Conservation (phyloP, 1,284 basidiomycete genomes). For the Trichosporon inkin region DNA sequence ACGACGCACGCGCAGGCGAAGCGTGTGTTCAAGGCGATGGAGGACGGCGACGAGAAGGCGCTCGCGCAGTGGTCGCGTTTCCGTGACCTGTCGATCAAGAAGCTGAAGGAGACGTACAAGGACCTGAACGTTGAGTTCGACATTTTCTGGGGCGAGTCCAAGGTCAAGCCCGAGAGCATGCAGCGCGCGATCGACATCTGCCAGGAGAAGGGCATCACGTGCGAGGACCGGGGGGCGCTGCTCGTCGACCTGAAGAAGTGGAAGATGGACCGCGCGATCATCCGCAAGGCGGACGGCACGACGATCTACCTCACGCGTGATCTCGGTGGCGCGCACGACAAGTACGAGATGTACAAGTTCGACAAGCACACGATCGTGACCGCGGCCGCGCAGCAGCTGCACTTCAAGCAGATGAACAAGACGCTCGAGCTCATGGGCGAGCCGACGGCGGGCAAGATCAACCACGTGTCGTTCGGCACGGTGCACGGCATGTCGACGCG, state of each 20-base stretch:
- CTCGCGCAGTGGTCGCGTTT: slow-evolving; percentile 87
- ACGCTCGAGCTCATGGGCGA: slow-evolving; percentile 86
- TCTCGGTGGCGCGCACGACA: slow-evolving; percentile 88
- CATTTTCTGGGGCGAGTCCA: slow-evolving; percentile 88
- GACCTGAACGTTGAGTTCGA: slow-evolving; percentile 90
- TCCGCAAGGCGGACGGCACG: slow-evolving; percentile 91
- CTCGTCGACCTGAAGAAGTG: slow-evolving; percentile 78
- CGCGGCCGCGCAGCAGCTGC: slow-evolving; percentile 89
- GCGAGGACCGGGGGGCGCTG: slow-evolving; percentile 66
- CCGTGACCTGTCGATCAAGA: slow-evolving; percentile 85
- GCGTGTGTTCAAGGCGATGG: slow-evolving; percentile 92
- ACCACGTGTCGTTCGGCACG: slow-evolving; percentile 88
- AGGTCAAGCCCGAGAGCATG: slow-evolving; percentile 76
- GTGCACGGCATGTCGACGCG: slow-evolving; percentile 97
- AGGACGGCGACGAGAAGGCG: slow-evolving; percentile 78
- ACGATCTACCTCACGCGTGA: slow-evolving; percentile 98
- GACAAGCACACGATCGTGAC: slow-evolving; percentile 99
- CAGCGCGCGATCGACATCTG: slow-evolving; percentile 59
- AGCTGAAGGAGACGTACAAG: slow-evolving; percentile 86
- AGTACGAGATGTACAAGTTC: slow-evolving; percentile 86
- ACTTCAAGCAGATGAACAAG: slow-evolving; percentile 92
- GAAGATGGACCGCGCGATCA: slow-evolving; percentile 85
- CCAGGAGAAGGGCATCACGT: slow-evolving; percentile 54
- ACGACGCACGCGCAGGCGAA: slow-evolving; percentile 75
- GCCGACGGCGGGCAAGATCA: slow-evolving; percentile 73